Evolutionary conservation across 1,139 yeast genomes (phyloP).

Genomic region (Kodamaea suecica): DNA sequence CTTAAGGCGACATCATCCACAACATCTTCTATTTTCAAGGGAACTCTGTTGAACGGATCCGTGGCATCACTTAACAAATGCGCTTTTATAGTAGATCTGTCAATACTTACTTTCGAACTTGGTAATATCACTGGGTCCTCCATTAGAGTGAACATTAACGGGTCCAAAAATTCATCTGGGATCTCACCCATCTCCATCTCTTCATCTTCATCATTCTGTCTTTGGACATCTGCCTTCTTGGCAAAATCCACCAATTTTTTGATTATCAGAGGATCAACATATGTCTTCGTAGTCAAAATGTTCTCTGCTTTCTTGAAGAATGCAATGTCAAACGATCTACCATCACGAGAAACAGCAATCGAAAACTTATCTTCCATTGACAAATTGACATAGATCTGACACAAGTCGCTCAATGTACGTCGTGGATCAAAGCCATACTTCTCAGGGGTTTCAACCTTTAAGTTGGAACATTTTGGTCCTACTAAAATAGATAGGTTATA

Average conservation of each 20-base stretch:
- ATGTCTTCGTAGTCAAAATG: conserved; percentile 58
- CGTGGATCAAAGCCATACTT: conserved; percentile 83
- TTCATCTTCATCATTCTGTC: conserved; percentile 68
- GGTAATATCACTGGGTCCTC: conserved; percentile 94
- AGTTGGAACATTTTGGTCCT: conserved; percentile 89
- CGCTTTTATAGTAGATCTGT: conserved; percentile 86
- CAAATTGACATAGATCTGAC: conserved; percentile 74
- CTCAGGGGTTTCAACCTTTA: conserved; percentile 82
- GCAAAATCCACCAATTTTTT: conserved; percentile 55
- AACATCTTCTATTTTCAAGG: conserved; percentile 85
- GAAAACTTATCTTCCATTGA: conserved; percentile 63
- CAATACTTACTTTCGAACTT: conserved; percentile 77
- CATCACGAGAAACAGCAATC: conserved; percentile 83
- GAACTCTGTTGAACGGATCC: conserved; percentile 95
- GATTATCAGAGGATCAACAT: conserved; percentile 53
- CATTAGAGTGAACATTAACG: conserved; percentile 93
- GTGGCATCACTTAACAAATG: conserved; percentile 92
- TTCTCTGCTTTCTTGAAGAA: conserved; percentile 68
- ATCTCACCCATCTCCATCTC: conserved; percentile 87
- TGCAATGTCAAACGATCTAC: conserved; percentile 71
- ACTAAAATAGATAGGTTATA: conserved; percentile 87
- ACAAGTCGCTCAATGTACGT: conserved; percentile 61
- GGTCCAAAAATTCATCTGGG: conserved; percentile 96
- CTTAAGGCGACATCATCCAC: conserved; percentile 69
- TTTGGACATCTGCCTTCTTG: conserved; percentile 57